A percentile compares a stretch with the other conserved stretches of the same genome.
Conservation (phyloP, 176 grass and related monocot genomes). For the Carex cristatella region DNA sequence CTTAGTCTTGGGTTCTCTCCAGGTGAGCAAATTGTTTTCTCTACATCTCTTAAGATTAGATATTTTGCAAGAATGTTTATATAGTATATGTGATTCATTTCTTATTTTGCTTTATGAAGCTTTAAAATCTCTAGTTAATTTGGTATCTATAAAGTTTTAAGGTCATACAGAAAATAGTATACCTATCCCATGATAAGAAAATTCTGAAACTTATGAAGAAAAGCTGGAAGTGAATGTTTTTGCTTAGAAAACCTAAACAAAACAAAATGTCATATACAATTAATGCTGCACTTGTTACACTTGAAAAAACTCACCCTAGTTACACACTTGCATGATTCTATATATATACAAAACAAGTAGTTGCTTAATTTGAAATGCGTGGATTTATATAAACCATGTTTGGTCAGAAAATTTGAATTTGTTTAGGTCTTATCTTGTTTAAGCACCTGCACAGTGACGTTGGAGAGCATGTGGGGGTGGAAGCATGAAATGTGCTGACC, state of each 20-base stretch:
- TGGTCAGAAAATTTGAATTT: slow-evolving; percentile 4
- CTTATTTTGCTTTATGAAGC: not conserved
- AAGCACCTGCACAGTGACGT: not conserved
- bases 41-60: not conserved
- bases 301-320: not conserved
- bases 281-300: too few species aligned
- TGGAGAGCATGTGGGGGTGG: not conserved
- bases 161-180: too few species aligned
- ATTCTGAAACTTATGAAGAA: too few species aligned
- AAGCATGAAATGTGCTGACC: slow-evolving; percentile 3
- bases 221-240: too few species aligned
- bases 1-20: slow-evolving; percentile 46
- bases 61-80: not conserved
- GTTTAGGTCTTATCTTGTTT: slow-evolving; percentile 3
- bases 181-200: too few species aligned
- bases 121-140: not conserved
- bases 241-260: too few species aligned
- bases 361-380: not conserved
- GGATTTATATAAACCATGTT: not conserved
- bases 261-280: too few species aligned
- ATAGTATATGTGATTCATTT: not conserved
- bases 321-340: not conserved
- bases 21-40: slow-evolving; percentile 33
- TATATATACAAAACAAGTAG: not conserved
- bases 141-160: too few species aligned